phyloP scores from a whole-genome alignment of 768 basidiomycete species.

The Sporobolomyces phaffii region DNA sequence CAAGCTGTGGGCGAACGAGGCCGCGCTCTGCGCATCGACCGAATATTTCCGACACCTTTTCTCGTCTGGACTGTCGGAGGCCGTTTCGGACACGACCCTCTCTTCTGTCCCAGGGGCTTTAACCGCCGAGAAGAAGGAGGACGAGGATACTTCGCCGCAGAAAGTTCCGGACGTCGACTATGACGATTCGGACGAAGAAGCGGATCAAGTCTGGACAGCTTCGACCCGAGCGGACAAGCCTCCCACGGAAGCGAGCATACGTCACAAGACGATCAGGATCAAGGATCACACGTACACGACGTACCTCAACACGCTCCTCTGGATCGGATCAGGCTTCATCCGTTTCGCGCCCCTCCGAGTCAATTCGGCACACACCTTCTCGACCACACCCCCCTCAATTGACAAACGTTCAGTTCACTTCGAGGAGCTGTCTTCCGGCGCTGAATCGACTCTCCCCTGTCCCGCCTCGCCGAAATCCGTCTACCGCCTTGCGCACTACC shows the following conservation, averaged over 20 bases:
- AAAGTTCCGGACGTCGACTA: background rate
- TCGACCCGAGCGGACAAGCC: too few species aligned
- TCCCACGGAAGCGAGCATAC: background rate
- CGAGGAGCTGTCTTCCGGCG: too few species aligned
- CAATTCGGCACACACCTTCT: too few species aligned
- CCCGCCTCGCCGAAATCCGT: conserved; percentile 14
- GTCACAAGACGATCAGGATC: background rate
- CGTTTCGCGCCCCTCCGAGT: conserved; percentile 7
- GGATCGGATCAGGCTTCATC: background rate
- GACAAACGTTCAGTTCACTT: too few species aligned
- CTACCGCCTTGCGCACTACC: conserved; percentile 22
- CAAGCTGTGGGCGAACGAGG: background rate
- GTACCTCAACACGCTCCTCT: conserved; percentile 8
- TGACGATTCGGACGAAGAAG: conserved; percentile 18
- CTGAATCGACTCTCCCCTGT: background rate
- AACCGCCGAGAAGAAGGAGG: too few species aligned
- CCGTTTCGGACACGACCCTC: too few species aligned
- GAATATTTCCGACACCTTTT: conserved; percentile 1
- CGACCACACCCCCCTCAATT: background rate
- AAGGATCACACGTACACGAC: background rate
- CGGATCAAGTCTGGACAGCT: too few species aligned
- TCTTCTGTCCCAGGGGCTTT: too few species aligned
- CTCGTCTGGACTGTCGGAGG: background rate
- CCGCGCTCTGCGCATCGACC: background rate
- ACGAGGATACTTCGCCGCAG: too few species aligned